Conservation (phyloP, 441 rosid species). For the Gossypium aridum region DNA sequence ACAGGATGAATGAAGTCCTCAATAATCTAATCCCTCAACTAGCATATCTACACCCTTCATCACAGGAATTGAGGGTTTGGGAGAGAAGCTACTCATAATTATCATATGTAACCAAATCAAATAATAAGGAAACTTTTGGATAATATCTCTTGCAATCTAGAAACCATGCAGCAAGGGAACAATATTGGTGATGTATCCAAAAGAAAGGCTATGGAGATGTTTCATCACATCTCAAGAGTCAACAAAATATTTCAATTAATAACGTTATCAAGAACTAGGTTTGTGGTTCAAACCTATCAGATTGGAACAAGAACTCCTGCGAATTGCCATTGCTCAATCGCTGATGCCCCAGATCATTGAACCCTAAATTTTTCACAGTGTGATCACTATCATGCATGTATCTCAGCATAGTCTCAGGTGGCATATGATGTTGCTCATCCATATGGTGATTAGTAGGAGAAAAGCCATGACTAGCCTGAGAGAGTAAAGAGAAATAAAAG, state of each 20-base stretch:
- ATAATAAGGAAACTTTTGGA: background rate
- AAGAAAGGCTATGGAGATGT: background rate
- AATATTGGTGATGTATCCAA: background rate
- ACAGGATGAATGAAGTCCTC: background rate
- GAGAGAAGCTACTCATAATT: background rate
- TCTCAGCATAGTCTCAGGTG: slow-evolving; percentile 23
- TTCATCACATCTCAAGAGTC: slow-evolving; percentile 1
- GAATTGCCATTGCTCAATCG: slow-evolving; percentile 22
- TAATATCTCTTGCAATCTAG: background rate
- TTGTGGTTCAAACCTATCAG: slow-evolving; percentile 34
- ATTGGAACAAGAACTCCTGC: slow-evolving; percentile 30
- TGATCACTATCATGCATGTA: slow-evolving; percentile 18
- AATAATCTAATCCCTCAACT: background rate
- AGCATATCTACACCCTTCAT: background rate
- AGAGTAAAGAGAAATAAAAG: slow-evolving; percentile 4
- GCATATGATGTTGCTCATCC: slow-evolving; percentile 27
- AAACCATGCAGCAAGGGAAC: background rate
- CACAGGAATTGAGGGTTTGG: background rate
- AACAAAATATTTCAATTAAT: background rate
- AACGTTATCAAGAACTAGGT: background rate
- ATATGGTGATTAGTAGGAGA: slow-evolving; percentile 20
- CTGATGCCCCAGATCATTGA: slow-evolving; percentile 23
- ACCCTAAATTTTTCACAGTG: slow-evolving; percentile 17
- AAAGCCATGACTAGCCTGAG: slow-evolving; percentile 32
- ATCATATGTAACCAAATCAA: background rate